Conservation (phyloP, 2,329 filamentous ascomycete species). For the Hypoxylon sp. region DNA sequence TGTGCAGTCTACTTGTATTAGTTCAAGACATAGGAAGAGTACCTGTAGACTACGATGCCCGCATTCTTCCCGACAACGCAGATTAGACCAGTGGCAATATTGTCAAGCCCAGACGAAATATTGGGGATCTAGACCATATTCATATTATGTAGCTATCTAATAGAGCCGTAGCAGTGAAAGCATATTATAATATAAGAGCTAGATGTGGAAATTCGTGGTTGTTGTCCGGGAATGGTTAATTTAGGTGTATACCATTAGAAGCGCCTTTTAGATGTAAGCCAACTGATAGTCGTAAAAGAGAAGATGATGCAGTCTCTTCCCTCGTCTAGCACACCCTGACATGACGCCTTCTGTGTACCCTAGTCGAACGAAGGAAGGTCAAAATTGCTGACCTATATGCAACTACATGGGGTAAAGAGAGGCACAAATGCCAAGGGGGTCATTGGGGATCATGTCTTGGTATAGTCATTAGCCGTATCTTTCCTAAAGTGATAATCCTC, state of each 20-base stretch:
- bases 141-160: not conserved
- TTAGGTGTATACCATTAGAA: not conserved
- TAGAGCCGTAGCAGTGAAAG: not conserved
- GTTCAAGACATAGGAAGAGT: not conserved
- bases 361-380: not conserved
- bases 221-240: not conserved
- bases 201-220: not conserved
- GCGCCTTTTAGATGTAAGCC: not conserved
- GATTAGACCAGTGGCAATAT: not conserved
- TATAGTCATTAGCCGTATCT: constrained; percentile 16
- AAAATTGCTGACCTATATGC: not conserved
- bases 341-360: not conserved
- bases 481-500: constrained; percentile 5
- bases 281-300: not conserved
- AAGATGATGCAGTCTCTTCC: not conserved
- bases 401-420: constrained; percentile 2
- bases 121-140: not conserved
- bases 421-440: constrained; percentile 9
- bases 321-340: not conserved
- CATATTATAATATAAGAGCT: not conserved
- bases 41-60: not conserved
- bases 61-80: not conserved
- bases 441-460: constrained; percentile 19
- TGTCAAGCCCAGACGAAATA: not conserved
- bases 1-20: not conserved